Evolutionary conservation across 257 asterid genomes (phyloP).

Genomic region (Capsicum rhomboideum): DNA sequence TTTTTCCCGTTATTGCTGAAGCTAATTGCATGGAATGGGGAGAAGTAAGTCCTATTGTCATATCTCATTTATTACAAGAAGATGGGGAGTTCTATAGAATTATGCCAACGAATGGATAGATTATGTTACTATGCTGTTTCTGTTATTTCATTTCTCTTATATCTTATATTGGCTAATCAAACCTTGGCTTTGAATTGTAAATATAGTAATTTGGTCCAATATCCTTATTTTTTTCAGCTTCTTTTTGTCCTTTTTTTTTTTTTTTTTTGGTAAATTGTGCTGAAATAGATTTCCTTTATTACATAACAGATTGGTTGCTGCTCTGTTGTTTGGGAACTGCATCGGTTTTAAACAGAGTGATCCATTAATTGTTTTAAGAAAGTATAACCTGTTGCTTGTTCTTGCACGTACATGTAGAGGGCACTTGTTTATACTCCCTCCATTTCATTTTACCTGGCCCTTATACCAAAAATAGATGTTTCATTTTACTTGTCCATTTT

Average conservation of each 20-base stretch:
- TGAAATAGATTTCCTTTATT: not conserved
- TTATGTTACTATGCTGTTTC: not conserved
- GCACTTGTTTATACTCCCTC: too few relatives aligned
- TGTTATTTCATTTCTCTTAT: not conserved
- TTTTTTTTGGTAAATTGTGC: not conserved
- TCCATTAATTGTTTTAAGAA: not conserved
- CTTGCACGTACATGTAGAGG: not conserved
- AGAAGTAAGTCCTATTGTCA: conserved; percentile 46
- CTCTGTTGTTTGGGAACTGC: not conserved
- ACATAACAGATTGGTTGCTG: not conserved
- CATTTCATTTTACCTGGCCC: too few relatives aligned
- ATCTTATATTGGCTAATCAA: not conserved
- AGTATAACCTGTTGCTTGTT: not conserved
- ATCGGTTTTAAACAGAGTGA: not conserved
- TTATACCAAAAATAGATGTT: too few relatives aligned
- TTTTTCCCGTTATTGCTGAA: conserved; percentile 87
- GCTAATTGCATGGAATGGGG: conserved; percentile 96
- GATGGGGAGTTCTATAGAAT: not conserved
- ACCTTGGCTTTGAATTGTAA: not conserved
- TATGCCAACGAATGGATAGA: not conserved
- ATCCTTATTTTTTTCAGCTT: not conserved
- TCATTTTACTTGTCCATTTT: too few relatives aligned
- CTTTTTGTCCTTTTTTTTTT: too few relatives aligned
- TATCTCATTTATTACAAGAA: not conserved
- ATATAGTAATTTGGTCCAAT: not conserved